Evolutionary conservation across 192 early-diverging fungal genomes (phyloP), one percentile per base, ranked within the genome.

Genomic region (Coemansia sp.): DNA sequence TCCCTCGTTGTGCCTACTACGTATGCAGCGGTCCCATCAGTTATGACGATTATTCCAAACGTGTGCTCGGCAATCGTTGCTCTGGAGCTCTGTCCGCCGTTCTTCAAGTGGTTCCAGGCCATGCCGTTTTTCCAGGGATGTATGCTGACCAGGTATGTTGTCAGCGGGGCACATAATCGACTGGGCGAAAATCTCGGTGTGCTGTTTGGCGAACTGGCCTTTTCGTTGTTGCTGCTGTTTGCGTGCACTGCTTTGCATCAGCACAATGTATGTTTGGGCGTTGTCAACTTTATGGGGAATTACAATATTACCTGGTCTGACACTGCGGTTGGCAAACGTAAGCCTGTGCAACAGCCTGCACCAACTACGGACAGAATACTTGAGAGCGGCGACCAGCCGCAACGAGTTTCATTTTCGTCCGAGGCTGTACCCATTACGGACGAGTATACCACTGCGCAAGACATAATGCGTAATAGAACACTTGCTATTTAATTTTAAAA

Each of bases 31-130:
- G 45, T 48, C 45, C 45, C 45, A n/a, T 48, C 45, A n/a, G 17
- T 48, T 48, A 11, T 48, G 10, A 48, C 45, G n/a, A 6, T 48
- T 14, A 48, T 48, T 17, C 45, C 45, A 5, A 48, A 48, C 45
- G n/a, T 48, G 16, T 48, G 45, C 17, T 48, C 45, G 45, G 45
- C 45, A 6, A 11, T 48, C 45, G 45, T 48, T 12, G 45, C 17
- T 14, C n/a, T 48, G 16, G 45, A 48, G 45, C 45, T 48, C 16
- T 48, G 45, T 17, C 45, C 45, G 45, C 5, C 45, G 45, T 48
- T 48, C 16, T 48, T 48, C 45, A 48, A 17, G 45, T 48, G 45
- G 45, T 48, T 48, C n/a, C 45, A 48, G 45, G 45, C 14, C 12
- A 48, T 48, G 45, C 45, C 45, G 17, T 48, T 48, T 48, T 48